Evolutionary conservation across 331 rosid genomes (phyloP), one percentile per base, ranked within the genome.

Genomic region (Dryas integrifolia): DNA sequence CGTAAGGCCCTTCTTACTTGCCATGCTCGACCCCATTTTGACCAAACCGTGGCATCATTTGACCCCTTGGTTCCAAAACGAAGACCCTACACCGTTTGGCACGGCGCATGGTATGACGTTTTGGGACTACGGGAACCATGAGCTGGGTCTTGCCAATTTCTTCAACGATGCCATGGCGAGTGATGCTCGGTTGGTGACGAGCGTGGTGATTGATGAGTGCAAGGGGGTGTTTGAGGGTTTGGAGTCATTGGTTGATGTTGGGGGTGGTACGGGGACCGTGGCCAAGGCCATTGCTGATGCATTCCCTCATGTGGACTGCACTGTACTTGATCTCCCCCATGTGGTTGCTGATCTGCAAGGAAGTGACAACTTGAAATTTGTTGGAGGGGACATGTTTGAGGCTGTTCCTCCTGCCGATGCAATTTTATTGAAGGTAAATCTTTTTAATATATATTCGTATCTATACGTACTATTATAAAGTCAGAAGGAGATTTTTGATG

Each of bases 311-410:
- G 0, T 82, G 44, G 63, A 85, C 1, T 82, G 89, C 57, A 80
- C 51, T 11, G 83, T 80, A 9, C 40, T 73, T 39, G 84, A 85
- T 82, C 78, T 85, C 21, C 88, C 84, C 3, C 82, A 76, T 21
- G 86, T 85, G 1, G 67, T 85, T 7, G 57, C 45, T 10, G 69
- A 52, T 9, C 60, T 72, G 52, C 26, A 76, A 18, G 89, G 72
- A 10, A 21, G 24, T 61, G 47, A 61, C 0, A 82, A 80, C 41
- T 53, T 85, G 7, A 58, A 51, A n/a, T 82, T 43, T 62, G 67
- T 77, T 58, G 85, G 65, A 49, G 87, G 87, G n/a, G 83, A 85
- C 50, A 82, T 85, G 89, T 85, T 86, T 50, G 49, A 78, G 58
- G 67, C 57, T 0, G 62, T 86, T 58, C 90, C 87, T 66, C 58